Evolutionary conservation across 345 rosid species (phyloP), one percentile per base, ranked within the genome.

Genomic region (Lepidium africanum): DNA sequence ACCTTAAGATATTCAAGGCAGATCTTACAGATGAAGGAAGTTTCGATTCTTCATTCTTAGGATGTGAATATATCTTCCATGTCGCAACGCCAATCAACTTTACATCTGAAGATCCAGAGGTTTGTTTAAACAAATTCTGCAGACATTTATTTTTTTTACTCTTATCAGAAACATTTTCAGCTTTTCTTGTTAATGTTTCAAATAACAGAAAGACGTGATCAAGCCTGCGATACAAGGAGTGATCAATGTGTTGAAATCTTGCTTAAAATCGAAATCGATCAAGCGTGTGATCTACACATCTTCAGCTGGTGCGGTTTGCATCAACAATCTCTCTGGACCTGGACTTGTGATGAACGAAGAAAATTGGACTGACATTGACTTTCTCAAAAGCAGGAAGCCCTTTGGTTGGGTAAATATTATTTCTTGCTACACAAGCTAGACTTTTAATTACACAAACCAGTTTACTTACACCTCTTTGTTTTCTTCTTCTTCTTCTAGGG

Each of bases 161-260:
- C 7, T 30, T 7, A 13, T 30, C 2, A 55, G 14, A 46, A 57
- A 32, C 7, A 17, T 21, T 45, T 52, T 23, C 2, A 23, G 13
- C 12, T 39, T 27, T 13, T 53, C 7, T 38, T 51, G 14, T 33
- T 47, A 41, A 8, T 54, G 11, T 9, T 32, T 16, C 39, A 13
- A 59, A 36, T 27, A 55, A 35, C 60, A 93, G 99, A 86, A 78
- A 80, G 97, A 93, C 59, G 85, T 94, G 91, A 87, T 93, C 76
- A 87, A 91, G 69, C 99, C 99, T 4, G 97, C 92, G 3, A 72
- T 74, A 50, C 82, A 91, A 79, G 97, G 99, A 68, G 97, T 81
- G 5, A 37, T 77, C 45, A 88, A 91, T 79, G 97, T 94, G 10
- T 60, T 94, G 76, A 83, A 80, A 73, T 82, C 96, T 42, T 89